Base-by-base conservation (phyloP, 176 grass and related monocot species). In the Microstegium vimineum region DNA sequence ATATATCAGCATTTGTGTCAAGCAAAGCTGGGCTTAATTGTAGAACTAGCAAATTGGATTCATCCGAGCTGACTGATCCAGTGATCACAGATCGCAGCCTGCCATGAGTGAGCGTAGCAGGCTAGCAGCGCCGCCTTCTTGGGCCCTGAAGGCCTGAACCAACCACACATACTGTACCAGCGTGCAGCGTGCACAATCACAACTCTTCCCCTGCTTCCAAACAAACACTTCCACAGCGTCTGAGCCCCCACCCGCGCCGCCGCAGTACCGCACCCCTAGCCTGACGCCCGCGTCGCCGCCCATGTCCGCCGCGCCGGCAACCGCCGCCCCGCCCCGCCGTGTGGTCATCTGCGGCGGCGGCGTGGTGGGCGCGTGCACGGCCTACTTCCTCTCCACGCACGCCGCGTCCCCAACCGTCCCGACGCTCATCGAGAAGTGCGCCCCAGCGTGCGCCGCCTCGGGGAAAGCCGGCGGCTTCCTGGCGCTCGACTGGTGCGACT, bases 401-500 rank as follows among this genome's bases (percentile, higher is more conserved):
- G 22, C 86, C 1, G 32, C 66, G 10, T 82, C 76, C 10, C 80
- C 88, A 8, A 81, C 81, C 15, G 51, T 80, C 6, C 85, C 92
- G 26, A 94, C 90, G 22, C 75, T 95, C 15, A 2, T 98, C 34
- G 92, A 98, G 86, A 86, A 80, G 47, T 95, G 62, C 70, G 63
- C 92, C 66, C 86, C 91, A 4, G 92, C 95, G 17, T 95, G 95
- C 84, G 95, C 88, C 35, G 92, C 95, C 75, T 94, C 92, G 20
- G 92, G 95, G 33, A 98, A 98, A 79, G 92, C 90, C 36, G 92
- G 90, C 32, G 90, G 92, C 7, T 95, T 98, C 86, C 92, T 98
- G 37, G 90, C 95, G 30, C 92, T 98, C 67, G 95, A 95, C 79
- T 98, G 95, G 95, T 90, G 87, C 75, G 95, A 98, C 70, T 86